phyloP scores from a whole-genome alignment of 805 yeast genomes.

The Lachancea sp. region DNA sequence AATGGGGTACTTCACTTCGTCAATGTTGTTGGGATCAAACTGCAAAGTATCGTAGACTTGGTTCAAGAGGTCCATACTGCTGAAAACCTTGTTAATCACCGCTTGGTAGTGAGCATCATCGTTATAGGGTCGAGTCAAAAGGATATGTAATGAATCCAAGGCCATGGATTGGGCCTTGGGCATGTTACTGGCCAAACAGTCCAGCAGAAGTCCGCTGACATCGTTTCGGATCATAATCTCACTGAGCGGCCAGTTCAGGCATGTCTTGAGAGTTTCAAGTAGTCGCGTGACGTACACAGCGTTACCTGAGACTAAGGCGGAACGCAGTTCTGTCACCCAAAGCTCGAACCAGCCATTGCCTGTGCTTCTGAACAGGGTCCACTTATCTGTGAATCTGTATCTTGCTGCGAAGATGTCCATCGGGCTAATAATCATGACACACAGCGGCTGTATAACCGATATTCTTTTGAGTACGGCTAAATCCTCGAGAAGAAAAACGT shows the following conservation, averaged over 20 bases:
- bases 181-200: conserved; percentile 51
- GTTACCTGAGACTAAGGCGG: conserved; percentile 38
- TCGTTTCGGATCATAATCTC: conserved; percentile 61
- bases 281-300: conserved; percentile 56
- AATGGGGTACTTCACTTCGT: conserved; percentile 73
- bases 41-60: conserved; percentile 50
- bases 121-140: conserved; percentile 73
- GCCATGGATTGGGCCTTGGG: conserved; percentile 73
- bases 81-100: conserved; percentile 75
- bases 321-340: conserved; percentile 55
- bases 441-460: conserved; percentile 68
- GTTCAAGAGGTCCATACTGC: conserved; percentile 65
- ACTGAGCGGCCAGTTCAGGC: conserved; percentile 88
- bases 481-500: conserved; percentile 85
- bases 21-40: conserved; percentile 64
- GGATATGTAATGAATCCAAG: conserved; percentile 82
- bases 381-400: conserved; percentile 48
- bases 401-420: conserved; percentile 54
- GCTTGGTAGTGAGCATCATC: conserved; percentile 63
- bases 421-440: conserved; percentile 79
- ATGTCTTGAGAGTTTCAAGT: conserved; percentile 78
- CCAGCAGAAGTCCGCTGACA: conserved; percentile 56
- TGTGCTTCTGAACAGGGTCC: conserved; percentile 53
- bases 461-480: conserved; percentile 79
- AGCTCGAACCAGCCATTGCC: conserved; percentile 79